Base-by-base conservation (phyloP, 768 basidiomycete species). In the Chlorophyllum brunneum region DNA sequence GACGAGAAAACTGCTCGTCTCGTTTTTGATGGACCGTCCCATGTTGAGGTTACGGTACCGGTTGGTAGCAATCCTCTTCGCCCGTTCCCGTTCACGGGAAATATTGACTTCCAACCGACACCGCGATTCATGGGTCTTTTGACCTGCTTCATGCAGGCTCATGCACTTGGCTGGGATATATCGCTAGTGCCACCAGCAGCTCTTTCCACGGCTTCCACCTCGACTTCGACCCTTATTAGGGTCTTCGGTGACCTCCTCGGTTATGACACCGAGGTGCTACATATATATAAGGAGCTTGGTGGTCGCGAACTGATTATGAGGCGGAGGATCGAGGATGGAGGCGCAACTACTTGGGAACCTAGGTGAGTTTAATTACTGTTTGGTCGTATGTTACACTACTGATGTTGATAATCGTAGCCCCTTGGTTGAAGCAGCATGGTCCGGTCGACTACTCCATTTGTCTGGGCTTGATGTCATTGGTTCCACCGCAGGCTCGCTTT, bases 271-370 rank as follows among this genome's bases (percentile, higher is more conserved):
- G 83, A 85, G 55, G 76, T 75, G 2, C 62, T 84, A 8, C 82
- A 85, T 54, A 70, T 85, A 70, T 86, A 84, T 62, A 86, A 85
- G 63, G 84, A 85, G 55, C 65, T 85, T 5, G 82, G 84, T 6
- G 84, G 84, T 6, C 65, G 84, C 15, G 84, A 85, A 66, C 61
- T 86, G 18, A 61, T 83, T 20, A 85, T 86, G 83, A 68, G 83
- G 22, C 65, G 83, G 30, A 74, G 69, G 60, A 77, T 85, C 34
- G 70, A 75, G 55, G 75, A 80, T 18, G 80, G 75, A 8, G 83
- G 83, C 16, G 79, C 80, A 9, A 85, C 78, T 4, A 68, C 66
- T 41, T 80, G 78, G 78, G 80, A 82, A 60, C 78, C 83, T 2
- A 85, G 82, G 82, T 81, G 57, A 43, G 43, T n/a, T 30, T 37